A percentile compares a stretch with the other conserved stretches of the same genome.
phyloP scores from a whole-genome alignment of 495 filamentous ascomycete genomes.

The Lepraria neglecta region DNA sequence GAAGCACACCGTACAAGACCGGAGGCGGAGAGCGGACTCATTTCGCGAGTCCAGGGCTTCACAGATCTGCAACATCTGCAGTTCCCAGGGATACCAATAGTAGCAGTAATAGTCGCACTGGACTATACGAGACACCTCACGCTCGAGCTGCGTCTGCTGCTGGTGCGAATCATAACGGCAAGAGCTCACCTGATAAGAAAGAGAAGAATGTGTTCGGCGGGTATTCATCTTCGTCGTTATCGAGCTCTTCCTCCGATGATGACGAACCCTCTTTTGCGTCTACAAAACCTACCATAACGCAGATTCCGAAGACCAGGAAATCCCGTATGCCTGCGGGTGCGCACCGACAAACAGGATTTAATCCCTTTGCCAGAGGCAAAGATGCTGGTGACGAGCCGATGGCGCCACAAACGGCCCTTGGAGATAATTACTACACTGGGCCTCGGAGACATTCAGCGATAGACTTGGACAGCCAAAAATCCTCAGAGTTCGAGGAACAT shows the following conservation, averaged over 20 bases:
- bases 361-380: constrained; percentile 16
- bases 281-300: constrained; percentile 9
- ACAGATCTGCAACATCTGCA: constrained; percentile 44
- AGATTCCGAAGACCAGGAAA: constrained; percentile 18
- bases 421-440: constrained; percentile 13
- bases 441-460: constrained; percentile 25
- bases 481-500: constrained; percentile 23
- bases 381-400: constrained; percentile 20
- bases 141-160: constrained; percentile 21
- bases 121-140: constrained; percentile 21
- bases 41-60: constrained; percentile 41
- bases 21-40: constrained; percentile 64
- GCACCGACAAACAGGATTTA: constrained; percentile 19
- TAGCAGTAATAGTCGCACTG: constrained; percentile 20
- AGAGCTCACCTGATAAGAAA: constrained; percentile 15
- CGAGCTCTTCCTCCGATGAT: constrained; percentile 23
- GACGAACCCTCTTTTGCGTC: constrained; percentile 16
- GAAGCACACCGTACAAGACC: constrained; percentile 65
- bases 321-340: constrained; percentile 17
- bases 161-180: constrained; percentile 17
- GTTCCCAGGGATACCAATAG: constrained; percentile 34
- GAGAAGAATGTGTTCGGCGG: background rate
- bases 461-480: constrained; percentile 16
- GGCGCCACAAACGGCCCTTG: constrained; percentile 20
- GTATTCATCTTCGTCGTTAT: constrained; percentile 27